A percentile compares a stretch with the other conserved stretches of the same genome.
phyloP scores from a whole-genome alignment of 139 green algal species.

The Chlamydomonas schloesseri region DNA sequence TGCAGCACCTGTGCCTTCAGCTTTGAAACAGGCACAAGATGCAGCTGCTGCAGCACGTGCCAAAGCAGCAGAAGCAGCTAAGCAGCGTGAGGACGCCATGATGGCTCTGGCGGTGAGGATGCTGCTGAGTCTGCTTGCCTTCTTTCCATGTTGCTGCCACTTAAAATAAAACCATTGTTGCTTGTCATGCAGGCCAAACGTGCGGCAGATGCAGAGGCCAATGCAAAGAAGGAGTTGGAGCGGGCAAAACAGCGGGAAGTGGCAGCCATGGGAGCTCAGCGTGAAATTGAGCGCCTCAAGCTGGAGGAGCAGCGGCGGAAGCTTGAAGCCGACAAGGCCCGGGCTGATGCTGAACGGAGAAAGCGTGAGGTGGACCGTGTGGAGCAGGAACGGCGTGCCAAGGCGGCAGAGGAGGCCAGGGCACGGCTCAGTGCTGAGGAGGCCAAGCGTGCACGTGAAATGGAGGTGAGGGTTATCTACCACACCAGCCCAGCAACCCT shows the following conservation, averaged over 20 bases:
- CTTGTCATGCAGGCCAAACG: slow-evolving; percentile 29
- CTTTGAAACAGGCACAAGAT: slow-evolving; percentile 41
- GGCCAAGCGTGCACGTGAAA: neutral
- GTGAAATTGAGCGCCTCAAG: slow-evolving; percentile 57
- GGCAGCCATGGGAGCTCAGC: slow-evolving; percentile 50
- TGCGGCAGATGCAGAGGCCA: slow-evolving; percentile 45
- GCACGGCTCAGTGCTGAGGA: slow-evolving; percentile 34
- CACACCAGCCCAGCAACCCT: too few species aligned
- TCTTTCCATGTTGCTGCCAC: too few species aligned
- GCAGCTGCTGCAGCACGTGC: slow-evolving; percentile 31
- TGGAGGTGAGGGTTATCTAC: slow-evolving; percentile 7
- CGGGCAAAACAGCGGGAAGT: slow-evolving; percentile 41
- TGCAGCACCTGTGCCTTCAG: neutral
- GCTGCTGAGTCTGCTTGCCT: neutral
- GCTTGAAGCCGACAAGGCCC: slow-evolving; percentile 42
- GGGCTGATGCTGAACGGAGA: slow-evolving; percentile 41
- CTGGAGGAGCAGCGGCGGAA: slow-evolving; percentile 58
- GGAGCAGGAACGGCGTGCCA: slow-evolving; percentile 47
- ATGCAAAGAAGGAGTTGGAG: slow-evolving; percentile 39
- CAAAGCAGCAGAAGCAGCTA: slow-evolving; percentile 37
- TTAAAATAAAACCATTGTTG: too few species aligned
- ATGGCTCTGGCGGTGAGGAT: slow-evolving; percentile 39
- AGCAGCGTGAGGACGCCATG: slow-evolving; percentile 42
- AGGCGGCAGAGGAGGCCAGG: slow-evolving; percentile 44
- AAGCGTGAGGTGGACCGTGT: slow-evolving; percentile 42